Evolutionary conservation across 495 filamentous ascomycete species (phyloP), one percentile per base, ranked within the genome.

Genomic region (Friedmanniomyces simplex): DNA sequence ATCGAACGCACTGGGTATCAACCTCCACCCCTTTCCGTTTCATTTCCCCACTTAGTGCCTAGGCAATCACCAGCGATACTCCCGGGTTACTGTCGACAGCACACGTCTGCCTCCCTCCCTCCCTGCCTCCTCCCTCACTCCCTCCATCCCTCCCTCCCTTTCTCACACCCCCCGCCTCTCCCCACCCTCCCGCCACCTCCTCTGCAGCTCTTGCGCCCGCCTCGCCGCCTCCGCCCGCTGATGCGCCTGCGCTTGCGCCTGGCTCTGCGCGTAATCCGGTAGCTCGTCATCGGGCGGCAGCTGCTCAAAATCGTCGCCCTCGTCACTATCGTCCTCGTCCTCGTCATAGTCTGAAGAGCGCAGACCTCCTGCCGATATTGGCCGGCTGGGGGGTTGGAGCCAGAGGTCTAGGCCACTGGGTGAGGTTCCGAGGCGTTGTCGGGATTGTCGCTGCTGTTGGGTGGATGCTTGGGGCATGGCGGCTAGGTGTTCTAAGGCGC

Each of bases 241-340:
- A n/a, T 13, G 52, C 21, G 47, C 59, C 34, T 63, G 63, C 56
- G 66, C 67, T 42, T 69, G 63, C 18, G 67, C 67, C 61, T 71
- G 68, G 41, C 67, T 69, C 57, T 65, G 58, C 32, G 67, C 68
- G 49, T 71, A 71, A 51, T 66, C 55, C n/a, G 68, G 68, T 24
- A 69, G 41, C 47, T 71, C 68, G 30, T 71, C 68, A 22, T 71
- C 67, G 4, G 21, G 11, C 12, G 11, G 45, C 34, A 16, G 1
- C n/a, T n/a, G n/a, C n/a, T n/a, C n/a, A n/a, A n/a, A n/a, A n/a
- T n/a, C n/a, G n/a, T 64, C 47, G 0, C 64, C 65, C 13, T 60
- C 58, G 12, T 18, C 30, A 20, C 30, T 42, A 3, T 41, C 36
- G 5, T 46, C 36, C 18, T 16, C 11, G 2, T 54, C 21, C 0